Percentiles rank a stretch among this genome's conserved stretches.
phyloP scores from a whole-genome alignment of 768 basidiomycete species.

The Suillus occidentalis region DNA sequence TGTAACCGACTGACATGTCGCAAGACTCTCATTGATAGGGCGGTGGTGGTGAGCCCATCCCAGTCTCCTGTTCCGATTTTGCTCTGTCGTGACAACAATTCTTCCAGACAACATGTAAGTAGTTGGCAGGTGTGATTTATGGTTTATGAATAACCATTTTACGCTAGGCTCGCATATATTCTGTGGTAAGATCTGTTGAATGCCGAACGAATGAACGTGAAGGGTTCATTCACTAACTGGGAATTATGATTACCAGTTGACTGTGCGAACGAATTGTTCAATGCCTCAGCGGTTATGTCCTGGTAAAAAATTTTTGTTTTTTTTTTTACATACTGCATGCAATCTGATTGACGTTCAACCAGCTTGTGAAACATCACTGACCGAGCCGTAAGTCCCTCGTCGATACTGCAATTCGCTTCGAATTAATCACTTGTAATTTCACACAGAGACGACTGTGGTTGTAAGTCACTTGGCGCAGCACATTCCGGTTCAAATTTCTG shows the following conservation, averaged over 20 bases:
- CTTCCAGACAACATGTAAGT: conserved; percentile 56
- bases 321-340: neutral
- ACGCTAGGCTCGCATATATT: conserved; percentile 81
- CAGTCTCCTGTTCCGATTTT: conserved; percentile 7
- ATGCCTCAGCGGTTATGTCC: conserved; percentile 75
- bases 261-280: conserved; percentile 85
- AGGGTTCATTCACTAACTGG: neutral
- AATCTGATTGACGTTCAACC: conserved; percentile 9
- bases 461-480: conserved; percentile 33
- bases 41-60: conserved; percentile 69
- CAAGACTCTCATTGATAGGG: conserved; percentile 66
- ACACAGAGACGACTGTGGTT: conserved; percentile 60
- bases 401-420: conserved; percentile 4
- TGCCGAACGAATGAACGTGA: neutral
- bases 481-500: conserved; percentile 6
- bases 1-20: conserved; percentile 82
- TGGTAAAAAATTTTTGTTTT: conserved; percentile 43
- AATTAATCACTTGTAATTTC: conserved; percentile 1
- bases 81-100: conserved; percentile 15
- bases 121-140: neutral
- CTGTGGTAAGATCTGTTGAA: conserved; percentile 50
- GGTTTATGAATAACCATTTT: conserved; percentile 2
- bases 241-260: conserved; percentile 53
- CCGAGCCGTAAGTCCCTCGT: conserved; percentile 64
- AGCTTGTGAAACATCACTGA: conserved; percentile 82